phyloP scores from a whole-genome alignment of 2,329 filamentous ascomycete genomes.

The Nemania sp. region DNA sequence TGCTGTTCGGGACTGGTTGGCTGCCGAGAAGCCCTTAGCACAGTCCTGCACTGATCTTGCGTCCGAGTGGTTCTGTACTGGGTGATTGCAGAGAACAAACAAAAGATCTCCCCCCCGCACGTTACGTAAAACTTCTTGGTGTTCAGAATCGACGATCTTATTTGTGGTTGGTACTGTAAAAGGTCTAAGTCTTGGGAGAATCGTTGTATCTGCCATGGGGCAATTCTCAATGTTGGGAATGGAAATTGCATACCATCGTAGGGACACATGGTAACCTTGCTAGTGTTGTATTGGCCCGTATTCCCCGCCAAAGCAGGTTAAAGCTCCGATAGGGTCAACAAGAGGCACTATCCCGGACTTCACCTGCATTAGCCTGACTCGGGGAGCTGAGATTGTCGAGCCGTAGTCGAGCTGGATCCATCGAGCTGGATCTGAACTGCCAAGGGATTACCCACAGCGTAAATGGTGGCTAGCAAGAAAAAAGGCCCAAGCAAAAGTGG shows the following conservation, averaged over 20 bases:
- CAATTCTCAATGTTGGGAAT: too few species aligned
- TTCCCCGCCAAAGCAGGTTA: not conserved
- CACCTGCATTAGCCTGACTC: constrained; percentile 2
- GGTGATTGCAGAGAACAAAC: not conserved
- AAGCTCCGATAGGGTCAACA: not conserved
- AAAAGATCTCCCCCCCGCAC: not conserved
- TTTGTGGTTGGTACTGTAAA: too few species aligned
- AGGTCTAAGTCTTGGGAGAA: too few species aligned
- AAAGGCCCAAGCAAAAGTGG: too few species aligned
- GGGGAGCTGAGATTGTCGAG: not conserved
- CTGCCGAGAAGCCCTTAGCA: not conserved
- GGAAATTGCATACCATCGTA: too few species aligned
- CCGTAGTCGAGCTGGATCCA: too few species aligned
- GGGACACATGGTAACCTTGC: too few species aligned
- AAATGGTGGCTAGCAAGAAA: too few species aligned
- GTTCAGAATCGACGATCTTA: not conserved
- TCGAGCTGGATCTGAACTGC: too few species aligned
- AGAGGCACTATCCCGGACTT: not conserved
- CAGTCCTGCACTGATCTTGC: constrained; percentile 2
- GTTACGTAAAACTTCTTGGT: not conserved
- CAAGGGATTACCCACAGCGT: too few species aligned
- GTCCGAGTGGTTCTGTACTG: not conserved
- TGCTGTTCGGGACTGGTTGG: not conserved
- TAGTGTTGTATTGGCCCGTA: too few species aligned
- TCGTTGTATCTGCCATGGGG: too few species aligned